Evolutionary conservation across 2,329 filamentous ascomycete species (phyloP).

Genomic region (Apiospora malaysiana): DNA sequence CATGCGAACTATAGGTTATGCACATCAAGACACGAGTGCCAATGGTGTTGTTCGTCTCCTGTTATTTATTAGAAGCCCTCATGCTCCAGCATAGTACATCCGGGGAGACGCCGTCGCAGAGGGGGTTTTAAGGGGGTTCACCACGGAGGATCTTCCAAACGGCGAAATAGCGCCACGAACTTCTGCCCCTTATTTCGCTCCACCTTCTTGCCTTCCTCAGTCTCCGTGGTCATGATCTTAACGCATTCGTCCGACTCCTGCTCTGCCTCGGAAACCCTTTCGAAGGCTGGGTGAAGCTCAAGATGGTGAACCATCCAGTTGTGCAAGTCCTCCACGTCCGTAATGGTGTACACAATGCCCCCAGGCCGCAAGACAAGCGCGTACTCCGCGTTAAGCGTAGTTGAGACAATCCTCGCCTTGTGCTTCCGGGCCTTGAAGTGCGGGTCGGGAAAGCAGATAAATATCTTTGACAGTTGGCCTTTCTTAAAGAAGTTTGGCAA

Average conservation of each 20-base stretch:
- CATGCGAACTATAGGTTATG: neutral
- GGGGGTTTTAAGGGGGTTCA: slow-evolving; percentile 34
- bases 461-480: slow-evolving; percentile 84
- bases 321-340: slow-evolving; percentile 93
- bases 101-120: neutral
- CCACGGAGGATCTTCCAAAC: slow-evolving; percentile 82
- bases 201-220: slow-evolving; percentile 98
- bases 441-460: slow-evolving; percentile 97
- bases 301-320: slow-evolving; percentile 93
- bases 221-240: slow-evolving; percentile 77
- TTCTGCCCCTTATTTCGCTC: slow-evolving; percentile 88
- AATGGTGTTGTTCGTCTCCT: neutral
- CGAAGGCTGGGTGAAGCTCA: slow-evolving; percentile 77
- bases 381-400: slow-evolving; percentile 90
- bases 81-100: slow-evolving; percentile 1
- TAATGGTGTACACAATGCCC: slow-evolving; percentile 93
- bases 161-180: slow-evolving; percentile 86
- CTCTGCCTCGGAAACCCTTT: slow-evolving; percentile 72
- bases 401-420: slow-evolving; percentile 92
- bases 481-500: slow-evolving; percentile 95
- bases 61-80: neutral
- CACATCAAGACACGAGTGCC: neutral
- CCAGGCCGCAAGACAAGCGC: slow-evolving; percentile 84
- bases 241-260: slow-evolving; percentile 74
- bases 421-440: slow-evolving; percentile 98